Evolutionary conservation across 2,329 filamentous ascomycete species (phyloP), one percentile per base, ranked within the genome.

Genomic region (Escovopsis sp.): DNA sequence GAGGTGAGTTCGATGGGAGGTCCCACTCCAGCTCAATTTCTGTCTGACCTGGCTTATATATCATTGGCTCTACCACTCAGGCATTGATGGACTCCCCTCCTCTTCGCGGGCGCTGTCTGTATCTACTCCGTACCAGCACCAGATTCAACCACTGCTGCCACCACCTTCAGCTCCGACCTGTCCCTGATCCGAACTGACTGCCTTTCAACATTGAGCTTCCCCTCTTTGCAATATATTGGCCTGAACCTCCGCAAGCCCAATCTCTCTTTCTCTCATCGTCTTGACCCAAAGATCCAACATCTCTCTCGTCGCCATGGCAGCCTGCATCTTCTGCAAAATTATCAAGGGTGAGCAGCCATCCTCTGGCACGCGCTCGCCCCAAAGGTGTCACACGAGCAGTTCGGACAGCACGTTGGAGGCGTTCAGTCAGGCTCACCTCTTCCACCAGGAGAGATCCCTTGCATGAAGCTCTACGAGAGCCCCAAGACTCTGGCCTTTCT

Each of bases 291-390:
- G 4, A 32, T 32, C 28, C 28, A 11, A 32, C 28, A 32, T 32
- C 28, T 23, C 28, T 32, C 28, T 32, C 43, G 42, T 38, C 37
- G 44, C 39, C 39, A 56, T 54, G 51, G 48, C 51, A 28, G 45
- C 81, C 49, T 98, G 91, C 62, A 86, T 96, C 59, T 98, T 98
- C 70, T 98, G 91, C 74, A 94, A 86, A 64, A 96, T 98, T 60
- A 82, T 98, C 69, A 93, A 94, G 75, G 89, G 89, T 71, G 57
- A 47, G 56, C 50, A 11, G 12, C 11, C 26, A 43, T 28, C n/a
- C 26, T 10, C 30, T 15, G 33, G n/a, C 36, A 38, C 12, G 30
- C 8, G 6, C 19, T 11, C 35, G 26, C 32, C 33, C 36, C 12
- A 15, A 33, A 34, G 15, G 36, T 28, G 40, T 37, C 38, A 38